Evolutionary conservation across 768 basidiomycete genomes (phyloP), one percentile per base, ranked within the genome.

Genomic region (Amanita molliuscula): DNA sequence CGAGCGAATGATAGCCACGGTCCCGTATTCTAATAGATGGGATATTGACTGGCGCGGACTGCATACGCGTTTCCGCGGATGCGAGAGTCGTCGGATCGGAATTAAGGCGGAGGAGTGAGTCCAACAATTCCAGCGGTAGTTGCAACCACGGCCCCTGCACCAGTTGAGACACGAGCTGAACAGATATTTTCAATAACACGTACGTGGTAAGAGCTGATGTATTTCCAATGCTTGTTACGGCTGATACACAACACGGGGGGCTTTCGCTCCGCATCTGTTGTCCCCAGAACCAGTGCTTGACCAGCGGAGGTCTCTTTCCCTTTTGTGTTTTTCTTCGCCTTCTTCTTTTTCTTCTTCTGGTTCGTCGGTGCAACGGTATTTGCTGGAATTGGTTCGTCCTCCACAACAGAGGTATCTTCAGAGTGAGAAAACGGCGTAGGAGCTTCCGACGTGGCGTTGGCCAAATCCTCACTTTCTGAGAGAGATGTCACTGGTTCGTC

Each of bases 171-270:
- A 16, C 15, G 18, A 46, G 35, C 9, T 13, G 23, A 38, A 23
- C 18, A 33, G 25, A 25, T 13, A 28, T 20, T 26, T 18, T 13
- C 21, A 20, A 10, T 38, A 36, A 53, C 42, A 80, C 83, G 53
- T 68, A 89, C 88, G 63, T 90, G 88, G 63, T 88, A 91, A 20
- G 89, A 89, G 66, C 86, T 89, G 67, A 93, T 92, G 59, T 91
- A 92, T 25, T 82, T 79, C 91, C 90, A 92, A 59, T 94, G 91
- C 64, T 94, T 94, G 70, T 93, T 92, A 56, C 91, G 78, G 67
- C 85, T 88, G 58, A 94, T 93, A 62, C 85, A 88, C 3, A 93
- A 75, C 31, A 85, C 79, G 0, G 82, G 74, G 13, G 79, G 79
- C 40, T 77, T 68, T 25, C 76, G 75, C 25, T 66, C 65, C 28